Evolutionary conservation across 148 eudicot genomes (phyloP).

Genomic region (Linanthus parryae): DNA sequence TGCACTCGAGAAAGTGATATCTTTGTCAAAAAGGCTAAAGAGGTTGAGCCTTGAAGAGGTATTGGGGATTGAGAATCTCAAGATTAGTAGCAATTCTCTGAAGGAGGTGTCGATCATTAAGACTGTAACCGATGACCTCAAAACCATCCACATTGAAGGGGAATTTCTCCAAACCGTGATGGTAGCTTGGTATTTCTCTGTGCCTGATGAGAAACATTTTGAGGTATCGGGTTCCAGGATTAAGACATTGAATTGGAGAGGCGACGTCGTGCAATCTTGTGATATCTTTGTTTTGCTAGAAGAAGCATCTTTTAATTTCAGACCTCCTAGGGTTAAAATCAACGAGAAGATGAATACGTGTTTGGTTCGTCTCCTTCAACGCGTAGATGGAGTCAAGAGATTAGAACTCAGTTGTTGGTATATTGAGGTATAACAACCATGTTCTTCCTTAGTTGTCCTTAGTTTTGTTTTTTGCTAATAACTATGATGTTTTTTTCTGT

Average conservation of each 20-base stretch:
- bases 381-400: not conserved
- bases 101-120: not conserved
- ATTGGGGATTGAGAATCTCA: not conserved
- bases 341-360: not conserved
- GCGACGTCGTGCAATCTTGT: not conserved
- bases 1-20: not conserved
- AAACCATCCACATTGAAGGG: not conserved
- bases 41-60: not conserved
- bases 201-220: not conserved
- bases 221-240: not conserved
- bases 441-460: not conserved
- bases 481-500: not conserved
- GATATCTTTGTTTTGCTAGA: not conserved
- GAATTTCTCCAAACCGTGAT: not conserved
- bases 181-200: not conserved
- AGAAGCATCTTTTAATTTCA: not conserved
- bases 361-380: not conserved
- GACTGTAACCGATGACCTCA: not conserved
- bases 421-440: not conserved
- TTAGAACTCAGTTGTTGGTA: not conserved
- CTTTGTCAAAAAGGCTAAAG: not conserved
- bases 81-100: not conserved
- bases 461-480: not conserved
- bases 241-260: not conserved
- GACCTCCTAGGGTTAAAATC: not conserved